A percentile compares a stretch with the other conserved stretches of the same genome.
Evolutionary conservation across 139 green algal genomes (phyloP).

Genomic region (Diplosphaera chodatii): DNA sequence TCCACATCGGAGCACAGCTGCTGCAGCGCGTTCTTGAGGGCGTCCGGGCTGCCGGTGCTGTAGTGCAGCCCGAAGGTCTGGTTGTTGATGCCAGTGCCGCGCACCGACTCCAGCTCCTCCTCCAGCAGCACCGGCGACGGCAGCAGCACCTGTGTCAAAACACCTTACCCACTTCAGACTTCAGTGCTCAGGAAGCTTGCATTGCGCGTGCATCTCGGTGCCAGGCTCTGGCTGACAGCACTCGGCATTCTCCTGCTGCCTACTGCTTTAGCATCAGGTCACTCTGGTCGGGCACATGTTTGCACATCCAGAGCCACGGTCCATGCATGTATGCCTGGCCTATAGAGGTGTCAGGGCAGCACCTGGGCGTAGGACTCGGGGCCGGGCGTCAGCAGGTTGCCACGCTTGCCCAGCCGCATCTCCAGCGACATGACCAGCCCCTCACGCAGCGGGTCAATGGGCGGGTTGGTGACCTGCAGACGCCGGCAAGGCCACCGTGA

Average conservation of each 20-base stretch:
- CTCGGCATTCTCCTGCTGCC: too few relatives aligned
- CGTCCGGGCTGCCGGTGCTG: constrained; percentile 39
- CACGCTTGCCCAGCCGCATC: constrained; percentile 87
- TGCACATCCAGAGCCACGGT: too few relatives aligned
- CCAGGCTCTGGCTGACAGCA: too few relatives aligned
- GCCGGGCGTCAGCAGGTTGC: constrained; percentile 90
- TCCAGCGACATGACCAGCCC: constrained; percentile 97
- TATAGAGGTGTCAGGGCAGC: constrained; percentile 27
- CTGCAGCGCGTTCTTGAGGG: constrained; percentile 51
- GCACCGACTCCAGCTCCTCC: constrained; percentile 74
- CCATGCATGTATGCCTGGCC: too few relatives aligned
- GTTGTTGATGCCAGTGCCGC: constrained; percentile 43
- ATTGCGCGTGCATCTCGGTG: too few relatives aligned
- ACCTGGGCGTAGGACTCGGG: constrained; percentile 67
- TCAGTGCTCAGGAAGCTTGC: too few relatives aligned
- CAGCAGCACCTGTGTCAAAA: constrained; percentile 74
- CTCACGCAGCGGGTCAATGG: constrained; percentile 98
- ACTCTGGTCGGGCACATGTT: too few relatives aligned
- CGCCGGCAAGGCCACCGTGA: too few relatives aligned
- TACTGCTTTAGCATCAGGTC: too few relatives aligned
- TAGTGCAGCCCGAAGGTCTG: constrained; percentile 61
- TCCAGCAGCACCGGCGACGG: constrained; percentile 88
- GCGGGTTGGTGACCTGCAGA: constrained; percentile 95
- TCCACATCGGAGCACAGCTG: constrained; percentile 73
- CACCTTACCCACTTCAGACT: too few relatives aligned